phyloP scores from a whole-genome alignment of 164 flowering plant genomes.

The Umbellularia californica region DNA sequence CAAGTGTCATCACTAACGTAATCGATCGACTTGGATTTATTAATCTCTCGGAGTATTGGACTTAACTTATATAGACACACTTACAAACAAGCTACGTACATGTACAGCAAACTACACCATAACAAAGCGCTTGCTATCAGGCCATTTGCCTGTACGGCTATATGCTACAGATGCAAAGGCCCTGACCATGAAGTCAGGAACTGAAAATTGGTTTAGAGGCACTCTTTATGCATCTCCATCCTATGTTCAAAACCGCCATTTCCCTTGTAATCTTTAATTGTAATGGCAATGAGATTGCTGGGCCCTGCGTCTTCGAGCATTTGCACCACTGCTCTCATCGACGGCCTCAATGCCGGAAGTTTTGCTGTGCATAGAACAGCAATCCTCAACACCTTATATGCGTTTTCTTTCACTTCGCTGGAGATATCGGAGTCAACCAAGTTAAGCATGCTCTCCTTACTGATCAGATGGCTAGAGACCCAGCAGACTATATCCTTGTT shows the following conservation, averaged over 20 bases:
- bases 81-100: too few relatives aligned
- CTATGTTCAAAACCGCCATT: neutral
- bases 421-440: constrained; percentile 47
- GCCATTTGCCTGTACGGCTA: neutral
- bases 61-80: too few relatives aligned
- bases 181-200: neutral
- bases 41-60: too few relatives aligned
- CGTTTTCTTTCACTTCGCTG: constrained; percentile 37
- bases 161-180: neutral
- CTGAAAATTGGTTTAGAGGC: neutral
- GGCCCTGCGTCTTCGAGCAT: constrained; percentile 66
- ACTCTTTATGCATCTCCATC: neutral
- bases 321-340: constrained; percentile 75
- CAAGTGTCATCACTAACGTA: too few relatives aligned
- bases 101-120: too few relatives aligned
- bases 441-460: constrained; percentile 23
- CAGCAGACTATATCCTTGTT: constrained; percentile 61
- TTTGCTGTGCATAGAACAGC: constrained; percentile 55
- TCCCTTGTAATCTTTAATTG: neutral
- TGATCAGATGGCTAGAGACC: constrained; percentile 33
- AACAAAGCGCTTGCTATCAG: too few relatives aligned
- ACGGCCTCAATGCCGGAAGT: constrained; percentile 56
- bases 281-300: neutral
- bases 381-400: constrained; percentile 45
- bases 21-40: too few relatives aligned